phyloP scores from a whole-genome alignment of 495 filamentous ascomycete species.

The Staphylotrichum longicolle region DNA sequence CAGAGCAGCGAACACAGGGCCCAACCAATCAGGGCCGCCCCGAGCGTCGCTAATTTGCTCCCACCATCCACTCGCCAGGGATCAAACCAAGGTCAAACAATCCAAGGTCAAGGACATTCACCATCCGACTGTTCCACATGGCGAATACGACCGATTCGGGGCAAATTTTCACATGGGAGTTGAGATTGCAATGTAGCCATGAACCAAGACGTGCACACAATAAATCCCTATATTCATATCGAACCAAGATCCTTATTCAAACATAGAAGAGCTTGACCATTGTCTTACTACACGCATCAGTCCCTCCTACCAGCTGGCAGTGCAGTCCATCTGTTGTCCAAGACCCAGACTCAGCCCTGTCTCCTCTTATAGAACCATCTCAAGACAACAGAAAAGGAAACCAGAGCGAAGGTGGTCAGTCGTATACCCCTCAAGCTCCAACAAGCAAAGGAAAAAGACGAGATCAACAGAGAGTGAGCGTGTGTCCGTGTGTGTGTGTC shows the following conservation, averaged over 20 bases:
- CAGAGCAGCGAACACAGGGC: background rate
- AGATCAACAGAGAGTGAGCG: background rate
- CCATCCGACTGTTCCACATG: too few species aligned
- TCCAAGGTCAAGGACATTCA: too few species aligned
- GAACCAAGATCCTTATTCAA: constrained; percentile 5
- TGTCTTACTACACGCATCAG: background rate
- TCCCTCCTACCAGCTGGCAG: background rate
- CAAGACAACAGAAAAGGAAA: constrained; percentile 1
- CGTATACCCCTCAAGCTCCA: background rate
- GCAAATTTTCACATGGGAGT: too few species aligned
- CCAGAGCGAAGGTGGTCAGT: constrained; percentile 1
- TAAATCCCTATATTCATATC: background rate
- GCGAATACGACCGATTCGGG: too few species aligned
- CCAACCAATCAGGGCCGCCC: background rate
- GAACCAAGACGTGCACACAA: background rate
- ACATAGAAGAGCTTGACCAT: constrained; percentile 5
- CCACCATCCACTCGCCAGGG: too few species aligned
- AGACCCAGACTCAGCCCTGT: background rate
- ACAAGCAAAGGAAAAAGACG: background rate
- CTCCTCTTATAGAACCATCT: background rate
- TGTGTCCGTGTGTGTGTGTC: background rate
- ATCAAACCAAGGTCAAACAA: background rate
- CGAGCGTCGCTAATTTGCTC: too few species aligned
- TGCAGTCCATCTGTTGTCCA: background rate
- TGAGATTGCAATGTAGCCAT: background rate